These are phyloP conservation scores for Hygrocybe punicea DNA, from an alignment of 768 basidiomycete genomes.

Conservation along the genomic window DNA sequence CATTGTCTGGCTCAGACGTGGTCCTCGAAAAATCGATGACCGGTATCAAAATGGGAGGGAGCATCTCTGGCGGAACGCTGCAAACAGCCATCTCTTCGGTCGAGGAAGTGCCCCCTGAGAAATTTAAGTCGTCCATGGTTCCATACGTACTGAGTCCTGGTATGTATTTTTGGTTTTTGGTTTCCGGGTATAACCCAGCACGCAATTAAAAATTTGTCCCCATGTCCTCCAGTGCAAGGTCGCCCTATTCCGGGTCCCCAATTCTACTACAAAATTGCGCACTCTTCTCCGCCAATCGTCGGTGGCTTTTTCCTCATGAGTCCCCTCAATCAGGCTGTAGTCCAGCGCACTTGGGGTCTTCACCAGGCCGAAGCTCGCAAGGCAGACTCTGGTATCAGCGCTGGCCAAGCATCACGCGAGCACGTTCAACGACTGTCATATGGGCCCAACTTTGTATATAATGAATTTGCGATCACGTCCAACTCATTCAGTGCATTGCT, in stretches of 20 bases:
- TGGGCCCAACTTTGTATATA: constrained; percentile 71
- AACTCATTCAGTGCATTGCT: constrained; percentile 40
- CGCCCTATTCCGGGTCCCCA: constrained; percentile 18
- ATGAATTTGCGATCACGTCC: constrained; percentile 56
- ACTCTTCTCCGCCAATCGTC: constrained; percentile 30
- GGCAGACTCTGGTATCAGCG: not conserved
- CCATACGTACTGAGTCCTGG: constrained; percentile 45
- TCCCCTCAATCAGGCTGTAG: constrained; percentile 39
- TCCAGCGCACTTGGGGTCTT: constrained; percentile 48
- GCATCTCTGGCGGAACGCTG: constrained; percentile 65
- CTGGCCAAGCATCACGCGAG: not conserved
- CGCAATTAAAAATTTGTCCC: too few species aligned
- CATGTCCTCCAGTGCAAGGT: constrained; percentile 5
- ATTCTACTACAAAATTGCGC: constrained; percentile 37
- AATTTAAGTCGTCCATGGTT: constrained; percentile 26
- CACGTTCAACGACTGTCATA: constrained; percentile 39
- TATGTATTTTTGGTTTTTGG: constrained; percentile 14
- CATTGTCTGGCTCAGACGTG: constrained; percentile 21
- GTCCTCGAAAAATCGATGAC: constrained; percentile 56
- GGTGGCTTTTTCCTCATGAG: constrained; percentile 45
- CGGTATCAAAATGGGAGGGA: constrained; percentile 46
- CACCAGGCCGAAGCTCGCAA: constrained; percentile 27
- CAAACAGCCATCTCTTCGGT: constrained; percentile 36
- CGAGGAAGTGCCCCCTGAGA: constrained; percentile 40
- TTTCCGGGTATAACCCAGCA: not conserved